These are phyloP conservation scores for Colletotrichum simmondsii DNA, from an alignment of 2,329 filamentous ascomycete species.

Conservation along the genomic window DNA sequence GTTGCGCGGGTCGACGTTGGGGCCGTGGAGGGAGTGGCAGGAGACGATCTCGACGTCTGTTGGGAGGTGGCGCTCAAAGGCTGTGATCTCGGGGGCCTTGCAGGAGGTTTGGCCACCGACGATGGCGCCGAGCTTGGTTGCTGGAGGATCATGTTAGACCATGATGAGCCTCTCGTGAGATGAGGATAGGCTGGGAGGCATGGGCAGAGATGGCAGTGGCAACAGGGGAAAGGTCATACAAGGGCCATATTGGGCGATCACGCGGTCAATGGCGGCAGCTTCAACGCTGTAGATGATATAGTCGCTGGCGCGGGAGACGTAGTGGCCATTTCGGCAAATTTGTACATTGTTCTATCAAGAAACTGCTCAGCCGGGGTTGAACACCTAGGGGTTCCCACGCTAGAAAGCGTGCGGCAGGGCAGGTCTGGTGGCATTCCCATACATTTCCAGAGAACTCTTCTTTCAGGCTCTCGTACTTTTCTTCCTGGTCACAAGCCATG, in stretches of 20 bases:
- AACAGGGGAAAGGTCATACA: constrained; percentile 67
- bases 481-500: constrained; percentile 92
- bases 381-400: constrained; percentile 4
- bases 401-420: not conserved
- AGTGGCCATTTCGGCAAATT: constrained; percentile 93
- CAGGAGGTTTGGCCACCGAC: constrained; percentile 98
- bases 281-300: constrained; percentile 99
- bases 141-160: constrained; percentile 56
- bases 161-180: not conserved
- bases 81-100: constrained; percentile 94
- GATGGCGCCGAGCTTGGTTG: constrained; percentile 93
- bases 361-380: constrained; percentile 28
- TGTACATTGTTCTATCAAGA: constrained; percentile 76
- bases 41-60: constrained; percentile 92
- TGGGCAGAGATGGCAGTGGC: constrained; percentile 29
- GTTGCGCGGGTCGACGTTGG: constrained; percentile 85
- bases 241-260: constrained; percentile 90
- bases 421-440: constrained; percentile 52
- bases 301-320: constrained; percentile 95
- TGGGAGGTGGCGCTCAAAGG: constrained; percentile 91
- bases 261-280: constrained; percentile 86
- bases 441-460: constrained; percentile 89
- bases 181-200: not conserved
- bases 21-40: constrained; percentile 96
- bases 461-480: constrained; percentile 84